These are phyloP conservation scores for Pyracantha coccinea DNA, from an alignment of 331 rosid species.

Conservation along the genomic window DNA sequence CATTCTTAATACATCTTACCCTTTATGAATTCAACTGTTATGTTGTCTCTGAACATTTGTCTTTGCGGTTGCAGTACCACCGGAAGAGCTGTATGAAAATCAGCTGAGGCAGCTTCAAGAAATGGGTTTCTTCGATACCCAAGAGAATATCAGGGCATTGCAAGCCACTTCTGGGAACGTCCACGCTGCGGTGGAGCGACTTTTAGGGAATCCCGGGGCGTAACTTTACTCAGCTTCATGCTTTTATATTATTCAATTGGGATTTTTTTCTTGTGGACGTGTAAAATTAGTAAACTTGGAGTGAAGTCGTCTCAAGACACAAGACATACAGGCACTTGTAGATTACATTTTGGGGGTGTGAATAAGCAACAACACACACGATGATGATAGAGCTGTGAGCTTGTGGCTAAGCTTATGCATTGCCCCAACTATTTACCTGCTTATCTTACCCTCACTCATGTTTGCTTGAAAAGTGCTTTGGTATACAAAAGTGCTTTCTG, in stretches of 20 bases:
- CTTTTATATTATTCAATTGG: conserved; percentile 12
- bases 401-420: conserved; percentile 19
- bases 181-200: conserved; percentile 68
- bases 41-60: not conserved
- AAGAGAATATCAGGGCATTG: conserved; percentile 58
- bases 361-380: conserved; percentile 27
- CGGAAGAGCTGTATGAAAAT: conserved; percentile 49
- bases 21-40: not conserved
- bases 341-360: conserved; percentile 41
- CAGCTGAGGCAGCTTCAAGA: conserved; percentile 61
- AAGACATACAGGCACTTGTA: conserved; percentile 24
- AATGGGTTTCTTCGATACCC: conserved; percentile 60
- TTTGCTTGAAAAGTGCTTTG: not conserved
- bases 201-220: conserved; percentile 48
- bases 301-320: conserved; percentile 15
- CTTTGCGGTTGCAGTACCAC: conserved; percentile 32
- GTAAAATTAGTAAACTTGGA: conserved; percentile 29
- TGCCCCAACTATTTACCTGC: conserved; percentile 13
- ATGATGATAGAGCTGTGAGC: conserved; percentile 20
- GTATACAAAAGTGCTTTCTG: not conserved
- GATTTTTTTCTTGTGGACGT: conserved; percentile 21
- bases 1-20: not conserved
- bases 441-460: not conserved
- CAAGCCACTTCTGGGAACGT: conserved; percentile 58
- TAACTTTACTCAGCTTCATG: conserved; percentile 5